Evolutionary conservation across 371 early-diverging fungal genomes (phyloP), one percentile per base, ranked within the genome.

Genomic region (Dipsacomyces acuminosporus): DNA sequence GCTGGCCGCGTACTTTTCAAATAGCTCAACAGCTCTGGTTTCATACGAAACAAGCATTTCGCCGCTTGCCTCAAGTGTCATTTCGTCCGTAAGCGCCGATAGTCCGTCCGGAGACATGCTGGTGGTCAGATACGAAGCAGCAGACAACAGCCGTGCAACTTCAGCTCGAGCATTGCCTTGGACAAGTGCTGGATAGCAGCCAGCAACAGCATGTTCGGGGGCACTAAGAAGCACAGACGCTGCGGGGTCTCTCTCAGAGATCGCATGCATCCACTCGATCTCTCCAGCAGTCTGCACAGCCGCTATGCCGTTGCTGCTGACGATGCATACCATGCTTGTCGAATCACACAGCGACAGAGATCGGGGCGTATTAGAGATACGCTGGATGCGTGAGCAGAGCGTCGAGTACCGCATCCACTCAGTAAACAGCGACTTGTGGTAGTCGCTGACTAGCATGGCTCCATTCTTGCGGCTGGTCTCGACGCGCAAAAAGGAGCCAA

Each of bases 401-500:
- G 73, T 57, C 13, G 64, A 42, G 38, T 59, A 72, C 41, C 74
- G 74, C 74, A 63, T 62, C 74, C 74, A 74, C 55, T 72, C 73
- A 47, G 67, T 67, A 21, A 56, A 65, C 30, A 66, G 20, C 21
- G 59, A 51, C 13, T 51, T 46, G 22, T 61, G 71, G 48, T 63
- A 72, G 17, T 52, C 70, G 49, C 46, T 56, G 1, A 56, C 54
- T n/a, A 54, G 43, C 26, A 54, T 17, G 11, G 44, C 24, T 19
- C 71, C 71, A 7, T 40, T 44, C 19, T 48, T 41, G 20, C 38
- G 21, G 35, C 59, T 56, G 17, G 50, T 21, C 42, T 48, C 62
- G 9, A 54, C 61, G 8, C 60, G 56, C 34, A 56, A 18, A 23
- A 54, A 58, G 13, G 54, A 53, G 15, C 62, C 73, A 0, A 73